phyloP scores from a whole-genome alignment of 2,329 filamentous ascomycete species.

The Fusarium sp. region DNA sequence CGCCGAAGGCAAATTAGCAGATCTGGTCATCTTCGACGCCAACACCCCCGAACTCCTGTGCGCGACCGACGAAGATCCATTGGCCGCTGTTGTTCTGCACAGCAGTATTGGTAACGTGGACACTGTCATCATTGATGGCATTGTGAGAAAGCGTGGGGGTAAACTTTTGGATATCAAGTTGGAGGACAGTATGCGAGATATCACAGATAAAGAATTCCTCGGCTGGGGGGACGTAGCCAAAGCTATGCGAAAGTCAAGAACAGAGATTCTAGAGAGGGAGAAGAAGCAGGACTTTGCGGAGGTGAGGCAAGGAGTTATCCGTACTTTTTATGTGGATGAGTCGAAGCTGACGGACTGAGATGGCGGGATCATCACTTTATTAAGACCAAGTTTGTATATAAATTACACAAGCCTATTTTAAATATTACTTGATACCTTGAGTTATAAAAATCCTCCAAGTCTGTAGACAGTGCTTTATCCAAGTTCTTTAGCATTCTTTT shows the following conservation, averaged over 20 bases:
- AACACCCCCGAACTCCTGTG: conserved; percentile 3
- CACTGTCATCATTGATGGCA: conserved; percentile 9
- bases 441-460: too few species aligned
- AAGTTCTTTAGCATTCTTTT: too few species aligned
- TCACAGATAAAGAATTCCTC: neutral
- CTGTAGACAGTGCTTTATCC: too few species aligned
- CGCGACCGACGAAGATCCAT: conserved; percentile 3
- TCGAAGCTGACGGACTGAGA: neutral
- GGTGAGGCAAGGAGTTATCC: neutral
- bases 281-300: conserved; percentile 2
- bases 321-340: neutral
- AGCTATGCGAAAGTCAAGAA: conserved; percentile 10
- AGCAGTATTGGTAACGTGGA: conserved; percentile 17
- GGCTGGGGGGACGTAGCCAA: neutral
- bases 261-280: neutral
- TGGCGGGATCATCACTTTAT: too few species aligned
- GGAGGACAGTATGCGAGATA: neutral
- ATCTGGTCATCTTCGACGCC: conserved; percentile 10
- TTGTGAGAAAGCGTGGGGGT: neutral
- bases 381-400: too few species aligned
- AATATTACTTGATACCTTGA: too few species aligned
- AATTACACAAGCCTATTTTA: too few species aligned
- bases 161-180: conserved; percentile 3
- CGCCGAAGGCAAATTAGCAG: conserved; percentile 4
- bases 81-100: conserved; percentile 5